Evolutionary conservation across 1,284 basidiomycete species (phyloP).

Genomic region (Boletus smithii): DNA sequence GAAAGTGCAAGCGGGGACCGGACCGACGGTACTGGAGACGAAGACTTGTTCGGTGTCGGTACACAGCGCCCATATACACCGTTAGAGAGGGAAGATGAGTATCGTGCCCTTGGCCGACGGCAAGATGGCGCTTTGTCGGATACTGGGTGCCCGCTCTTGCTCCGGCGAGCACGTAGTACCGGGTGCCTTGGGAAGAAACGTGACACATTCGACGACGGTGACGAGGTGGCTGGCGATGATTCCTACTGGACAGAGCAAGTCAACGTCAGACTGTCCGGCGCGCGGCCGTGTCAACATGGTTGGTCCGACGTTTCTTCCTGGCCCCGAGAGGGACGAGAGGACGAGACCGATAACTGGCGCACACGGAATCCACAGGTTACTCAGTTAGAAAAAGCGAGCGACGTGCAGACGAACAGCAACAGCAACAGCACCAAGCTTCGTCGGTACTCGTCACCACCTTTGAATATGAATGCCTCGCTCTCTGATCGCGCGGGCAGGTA

Average conservation of each 20-base stretch:
- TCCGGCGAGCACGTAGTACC: not conserved
- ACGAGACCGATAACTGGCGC: conserved; percentile 14
- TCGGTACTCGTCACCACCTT: conserved; percentile 7
- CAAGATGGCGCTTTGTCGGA: not conserved
- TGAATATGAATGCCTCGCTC: not conserved
- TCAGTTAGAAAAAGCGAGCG: not conserved
- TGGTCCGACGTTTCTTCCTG: conserved; percentile 1
- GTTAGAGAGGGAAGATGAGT: not conserved
- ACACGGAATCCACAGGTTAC: not conserved
- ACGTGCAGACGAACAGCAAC: not conserved
- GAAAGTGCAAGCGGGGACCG: not conserved
- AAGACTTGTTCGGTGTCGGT: not conserved
- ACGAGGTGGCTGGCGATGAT: conserved; percentile 2
- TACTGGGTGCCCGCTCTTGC: not conserved
- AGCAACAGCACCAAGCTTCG: too few relatives aligned
- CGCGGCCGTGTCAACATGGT: not conserved
- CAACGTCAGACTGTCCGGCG: conserved; percentile 1
- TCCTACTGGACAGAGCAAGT: conserved; percentile 14
- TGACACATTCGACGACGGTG: not conserved
- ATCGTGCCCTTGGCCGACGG: not conserved
- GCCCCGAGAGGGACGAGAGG: conserved; percentile 3
- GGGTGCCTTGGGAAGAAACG: not conserved
- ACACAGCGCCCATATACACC: not conserved
- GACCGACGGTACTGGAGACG: not conserved
- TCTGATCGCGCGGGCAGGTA: conserved; percentile 7